Conservation (phyloP, 805 yeast species). For the Ogataea nitratoaversa region DNA sequence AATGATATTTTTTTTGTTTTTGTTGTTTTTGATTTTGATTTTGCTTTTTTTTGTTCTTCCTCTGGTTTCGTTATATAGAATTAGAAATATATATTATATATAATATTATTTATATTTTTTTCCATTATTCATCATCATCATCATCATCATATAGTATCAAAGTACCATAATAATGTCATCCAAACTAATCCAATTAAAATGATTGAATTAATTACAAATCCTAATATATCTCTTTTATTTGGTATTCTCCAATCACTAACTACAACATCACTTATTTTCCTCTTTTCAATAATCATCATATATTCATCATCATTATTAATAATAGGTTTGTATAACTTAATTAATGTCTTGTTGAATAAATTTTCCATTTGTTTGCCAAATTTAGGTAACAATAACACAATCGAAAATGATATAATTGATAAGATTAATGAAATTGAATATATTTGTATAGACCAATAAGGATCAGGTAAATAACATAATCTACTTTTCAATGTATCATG, state of each 20-base stretch:
- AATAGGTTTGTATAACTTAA: no score
- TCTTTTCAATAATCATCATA: constrained; percentile 2
- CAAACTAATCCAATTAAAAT: constrained; percentile 4
- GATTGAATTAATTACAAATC: constrained; percentile 10
- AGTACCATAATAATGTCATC: constrained; percentile 15
- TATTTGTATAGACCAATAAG: constrained; percentile 18
- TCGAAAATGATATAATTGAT: constrained; percentile 16
- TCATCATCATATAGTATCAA: no score
- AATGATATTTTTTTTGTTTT: no score
- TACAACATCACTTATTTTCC: constrained; percentile 3
- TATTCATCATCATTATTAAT: constrained; percentile 4
- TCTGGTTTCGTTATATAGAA: neutral
- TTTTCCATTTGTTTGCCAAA: constrained; percentile 10
- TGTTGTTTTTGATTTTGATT: neutral
- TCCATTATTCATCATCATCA: no score
- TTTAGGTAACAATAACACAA: constrained; percentile 14
- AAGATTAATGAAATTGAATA: constrained; percentile 13
- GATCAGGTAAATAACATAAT: constrained; percentile 29
- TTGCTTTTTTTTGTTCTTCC: neutral
- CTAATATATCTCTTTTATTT: constrained; percentile 5
- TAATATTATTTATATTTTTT: neutral
- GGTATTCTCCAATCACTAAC: constrained; percentile 24
- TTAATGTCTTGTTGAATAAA: no score
- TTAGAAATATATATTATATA: neutral
- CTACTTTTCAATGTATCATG: constrained; percentile 26